phyloP scores from a whole-genome alignment of 352 stramenopile genomes.

The Globisporangium sylvaticum region DNA sequence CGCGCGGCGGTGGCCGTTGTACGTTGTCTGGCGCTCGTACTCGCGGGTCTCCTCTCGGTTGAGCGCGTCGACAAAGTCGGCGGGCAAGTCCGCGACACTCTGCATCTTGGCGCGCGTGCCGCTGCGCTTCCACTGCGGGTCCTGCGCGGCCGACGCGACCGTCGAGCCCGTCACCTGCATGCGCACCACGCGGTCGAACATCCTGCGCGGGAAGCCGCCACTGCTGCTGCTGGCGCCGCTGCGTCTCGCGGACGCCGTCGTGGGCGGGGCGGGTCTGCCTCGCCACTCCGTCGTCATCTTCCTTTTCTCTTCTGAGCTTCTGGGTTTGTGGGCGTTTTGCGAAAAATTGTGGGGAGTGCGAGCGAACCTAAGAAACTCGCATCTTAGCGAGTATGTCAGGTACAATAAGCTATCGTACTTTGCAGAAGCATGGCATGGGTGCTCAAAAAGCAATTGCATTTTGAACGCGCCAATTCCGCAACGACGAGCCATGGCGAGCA shows the following conservation, averaged over 20 bases:
- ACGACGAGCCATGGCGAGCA: constrained; percentile 18
- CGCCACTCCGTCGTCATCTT: constrained; percentile 3
- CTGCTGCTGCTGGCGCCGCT: not conserved
- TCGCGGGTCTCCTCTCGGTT: constrained; percentile 39
- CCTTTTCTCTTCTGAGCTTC: not conserved
- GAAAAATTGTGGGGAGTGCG: not conserved
- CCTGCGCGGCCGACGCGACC: not conserved
- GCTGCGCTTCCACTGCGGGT: constrained; percentile 35
- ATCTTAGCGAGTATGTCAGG: not conserved
- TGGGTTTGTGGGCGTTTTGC: constrained; percentile 3
- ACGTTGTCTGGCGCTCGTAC: constrained; percentile 41
- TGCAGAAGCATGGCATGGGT: not conserved
- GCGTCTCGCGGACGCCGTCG: constrained; percentile 4
- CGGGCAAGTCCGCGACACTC: constrained; percentile 54
- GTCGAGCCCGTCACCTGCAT: constrained; percentile 65
- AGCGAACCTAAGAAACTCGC: not conserved
- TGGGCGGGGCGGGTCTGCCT: constrained; percentile 6
- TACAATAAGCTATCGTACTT: not conserved
- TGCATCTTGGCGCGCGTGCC: constrained; percentile 33
- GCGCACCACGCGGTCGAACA: constrained; percentile 50
- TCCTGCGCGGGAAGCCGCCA: constrained; percentile 13
- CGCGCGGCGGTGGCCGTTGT: constrained; percentile 43
- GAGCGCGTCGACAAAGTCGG: constrained; percentile 38
- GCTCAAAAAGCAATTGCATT: constrained; percentile 5
- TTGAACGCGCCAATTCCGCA: not conserved